A percentile compares a stretch with the other conserved stretches of the same genome.
Conservation (phyloP, 2,329 filamentous ascomycete species). For the Colletotrichum sansevieriae region DNA sequence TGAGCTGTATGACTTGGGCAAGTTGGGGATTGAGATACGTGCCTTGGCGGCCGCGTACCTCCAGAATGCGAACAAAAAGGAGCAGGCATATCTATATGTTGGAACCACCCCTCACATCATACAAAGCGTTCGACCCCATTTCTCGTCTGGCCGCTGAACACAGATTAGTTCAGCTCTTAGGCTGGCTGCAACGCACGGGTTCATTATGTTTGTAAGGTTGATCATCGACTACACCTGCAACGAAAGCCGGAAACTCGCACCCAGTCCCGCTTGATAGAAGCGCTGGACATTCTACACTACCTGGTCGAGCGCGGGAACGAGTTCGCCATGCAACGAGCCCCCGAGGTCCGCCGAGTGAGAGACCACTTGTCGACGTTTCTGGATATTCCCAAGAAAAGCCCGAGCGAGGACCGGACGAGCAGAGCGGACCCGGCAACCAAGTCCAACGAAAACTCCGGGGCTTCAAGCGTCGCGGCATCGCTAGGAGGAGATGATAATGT, state of each 20-base stretch:
- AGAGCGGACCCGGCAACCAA: background rate
- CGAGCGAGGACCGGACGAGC: slow-evolving; percentile 1
- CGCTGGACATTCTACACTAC: slow-evolving; percentile 48
- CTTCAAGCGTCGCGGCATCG: background rate
- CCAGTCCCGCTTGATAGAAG: slow-evolving; percentile 45
- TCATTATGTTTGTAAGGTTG: slow-evolving; percentile 39
- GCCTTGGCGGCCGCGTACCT: slow-evolving; percentile 39
- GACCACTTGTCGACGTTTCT: slow-evolving; percentile 28
- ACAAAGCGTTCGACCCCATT: background rate
- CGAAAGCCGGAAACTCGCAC: slow-evolving; percentile 45
- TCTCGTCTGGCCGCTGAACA: too few relatives aligned
- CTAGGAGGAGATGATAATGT: background rate
- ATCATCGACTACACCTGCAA: slow-evolving; percentile 46
- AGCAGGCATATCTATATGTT: slow-evolving; percentile 42
- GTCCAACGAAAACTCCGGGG: background rate
- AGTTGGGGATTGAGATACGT: slow-evolving; percentile 31
- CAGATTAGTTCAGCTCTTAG: slow-evolving; percentile 37
- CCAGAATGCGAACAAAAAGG: slow-evolving; percentile 37
- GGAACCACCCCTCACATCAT: background rate
- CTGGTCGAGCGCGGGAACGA: slow-evolving; percentile 47
- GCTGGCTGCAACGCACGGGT: slow-evolving; percentile 36
- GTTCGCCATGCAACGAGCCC: slow-evolving; percentile 42
- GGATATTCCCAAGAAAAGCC: slow-evolving; percentile 34
- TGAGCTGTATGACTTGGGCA: slow-evolving; percentile 24
- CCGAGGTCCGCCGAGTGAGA: slow-evolving; percentile 29